These are phyloP conservation scores for Solanum paucissectum DNA, from an alignment of 257 asterid genomes.

Conservation along the genomic window DNA sequence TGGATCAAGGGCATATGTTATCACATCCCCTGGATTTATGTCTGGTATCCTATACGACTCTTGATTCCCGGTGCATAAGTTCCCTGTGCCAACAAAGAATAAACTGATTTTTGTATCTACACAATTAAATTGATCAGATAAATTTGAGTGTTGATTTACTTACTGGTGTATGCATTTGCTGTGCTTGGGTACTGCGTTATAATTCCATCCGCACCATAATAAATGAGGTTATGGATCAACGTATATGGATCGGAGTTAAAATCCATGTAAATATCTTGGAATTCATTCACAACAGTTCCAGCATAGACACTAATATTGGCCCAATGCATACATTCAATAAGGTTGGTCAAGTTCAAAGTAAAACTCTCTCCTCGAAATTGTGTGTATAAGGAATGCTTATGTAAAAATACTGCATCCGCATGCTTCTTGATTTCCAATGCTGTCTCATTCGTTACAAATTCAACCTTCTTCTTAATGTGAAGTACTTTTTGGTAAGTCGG, in stretches of 20 bases:
- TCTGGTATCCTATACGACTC: neutral
- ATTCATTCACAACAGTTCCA: constrained; percentile 61
- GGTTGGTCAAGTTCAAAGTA: constrained; percentile 37
- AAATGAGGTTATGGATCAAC: constrained; percentile 39
- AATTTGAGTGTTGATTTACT: constrained; percentile 15
- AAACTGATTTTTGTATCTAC: neutral
- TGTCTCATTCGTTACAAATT: constrained; percentile 22
- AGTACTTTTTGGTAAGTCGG: neutral
- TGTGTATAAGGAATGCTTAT: constrained; percentile 38
- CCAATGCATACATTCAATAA: constrained; percentile 52
- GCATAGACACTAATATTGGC: constrained; percentile 68
- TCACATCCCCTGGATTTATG: neutral
- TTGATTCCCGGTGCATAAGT: neutral
- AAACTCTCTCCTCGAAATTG: constrained; percentile 24
- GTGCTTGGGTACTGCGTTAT: constrained; percentile 70
- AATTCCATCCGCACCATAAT: constrained; percentile 49
- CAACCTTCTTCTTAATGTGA: neutral
- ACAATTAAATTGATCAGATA: neutral
- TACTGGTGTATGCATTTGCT: constrained; percentile 48
- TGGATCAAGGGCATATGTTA: neutral
- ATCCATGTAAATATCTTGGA: constrained; percentile 53
- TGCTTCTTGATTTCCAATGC: constrained; percentile 64
- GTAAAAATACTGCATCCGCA: constrained; percentile 60
- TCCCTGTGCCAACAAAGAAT: neutral
- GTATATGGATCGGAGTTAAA: constrained; percentile 70